Evolutionary conservation across 148 eudicot species (phyloP).

Genomic region (Euryodendron excelsum): DNA sequence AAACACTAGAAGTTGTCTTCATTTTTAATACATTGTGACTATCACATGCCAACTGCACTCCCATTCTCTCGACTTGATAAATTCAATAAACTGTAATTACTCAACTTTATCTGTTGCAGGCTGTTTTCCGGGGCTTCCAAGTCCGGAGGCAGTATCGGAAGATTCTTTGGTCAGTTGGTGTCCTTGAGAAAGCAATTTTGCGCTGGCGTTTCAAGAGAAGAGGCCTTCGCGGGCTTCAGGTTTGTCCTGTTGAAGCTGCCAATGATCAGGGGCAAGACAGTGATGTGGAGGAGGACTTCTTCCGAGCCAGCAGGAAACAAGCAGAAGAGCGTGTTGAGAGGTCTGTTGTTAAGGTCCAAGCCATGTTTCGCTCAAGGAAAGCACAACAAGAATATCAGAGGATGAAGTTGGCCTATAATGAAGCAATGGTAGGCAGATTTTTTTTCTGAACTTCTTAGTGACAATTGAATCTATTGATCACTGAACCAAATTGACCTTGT

Average conservation of each 20-base stretch:
- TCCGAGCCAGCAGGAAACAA: slow-evolving; percentile 75
- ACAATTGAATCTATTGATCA: background rate
- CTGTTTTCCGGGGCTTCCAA: slow-evolving; percentile 75
- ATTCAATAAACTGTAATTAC: background rate
- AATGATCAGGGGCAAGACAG: slow-evolving; percentile 37
- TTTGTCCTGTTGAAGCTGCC: slow-evolving; percentile 36
- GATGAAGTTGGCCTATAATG: slow-evolving; percentile 57
- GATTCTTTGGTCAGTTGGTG: slow-evolving; percentile 84
- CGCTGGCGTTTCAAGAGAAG: slow-evolving; percentile 84
- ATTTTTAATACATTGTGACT: background rate
- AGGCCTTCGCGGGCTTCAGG: slow-evolving; percentile 78
- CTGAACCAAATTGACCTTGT: slow-evolving; percentile 5
- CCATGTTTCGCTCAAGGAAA: slow-evolving; percentile 86
- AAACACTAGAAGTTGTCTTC: background rate
- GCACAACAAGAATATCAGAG: slow-evolving; percentile 89
- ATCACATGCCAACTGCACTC: background rate
- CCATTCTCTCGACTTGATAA: background rate
- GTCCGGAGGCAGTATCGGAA: slow-evolving; percentile 69
- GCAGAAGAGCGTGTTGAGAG: slow-evolving; percentile 94
- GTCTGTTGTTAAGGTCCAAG: slow-evolving; percentile 83
- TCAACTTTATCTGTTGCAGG: slow-evolving; percentile 35
- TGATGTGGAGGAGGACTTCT: slow-evolving; percentile 79
- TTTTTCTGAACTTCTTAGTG: background rate
- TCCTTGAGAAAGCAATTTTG: slow-evolving; percentile 83
- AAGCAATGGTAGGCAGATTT: slow-evolving; percentile 41